Evolutionary conservation across 1,284 basidiomycete species (phyloP).

Genomic region (Peniophora sp.): DNA sequence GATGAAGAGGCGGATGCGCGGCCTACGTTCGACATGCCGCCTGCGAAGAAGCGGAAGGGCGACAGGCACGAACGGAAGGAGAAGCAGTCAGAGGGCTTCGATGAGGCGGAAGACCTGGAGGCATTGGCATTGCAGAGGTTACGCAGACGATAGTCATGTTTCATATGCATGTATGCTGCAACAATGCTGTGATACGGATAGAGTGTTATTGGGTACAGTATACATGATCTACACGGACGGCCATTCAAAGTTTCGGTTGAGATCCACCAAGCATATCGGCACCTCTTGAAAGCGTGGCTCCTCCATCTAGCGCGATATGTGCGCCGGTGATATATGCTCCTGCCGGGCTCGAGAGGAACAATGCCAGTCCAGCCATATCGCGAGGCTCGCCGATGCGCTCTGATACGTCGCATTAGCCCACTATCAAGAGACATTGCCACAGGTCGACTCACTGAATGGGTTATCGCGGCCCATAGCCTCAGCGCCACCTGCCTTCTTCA

Average conservation of each 20-base stretch:
- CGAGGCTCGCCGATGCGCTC: constrained; percentile 61
- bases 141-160: constrained; percentile 8
- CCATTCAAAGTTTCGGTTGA: too few species aligned
- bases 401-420: constrained; percentile 22
- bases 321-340: constrained; percentile 10
- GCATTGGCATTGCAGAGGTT: constrained; percentile 40
- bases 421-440: background rate
- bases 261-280: background rate
- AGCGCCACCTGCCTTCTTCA: constrained; percentile 45
- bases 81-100: constrained; percentile 15
- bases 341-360: constrained; percentile 13
- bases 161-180: too few species aligned
- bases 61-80: constrained; percentile 9
- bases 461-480: constrained; percentile 44
- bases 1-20: constrained; percentile 29
- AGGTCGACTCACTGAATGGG: constrained; percentile 46
- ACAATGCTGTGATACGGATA: too few species aligned
- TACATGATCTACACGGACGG: too few species aligned
- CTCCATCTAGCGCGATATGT: constrained; percentile 12
- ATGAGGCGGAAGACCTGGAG: constrained; percentile 37
- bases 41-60: constrained; percentile 28
- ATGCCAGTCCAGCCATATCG: constrained; percentile 65
- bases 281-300: background rate
- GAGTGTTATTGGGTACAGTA: too few species aligned
- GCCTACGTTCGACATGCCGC: constrained; percentile 25